A percentile compares a stretch with the other conserved stretches of the same genome.
Conservation (phyloP, 2,329 filamentous ascomycete genomes). For the Orbilia ellipsospora region DNA sequence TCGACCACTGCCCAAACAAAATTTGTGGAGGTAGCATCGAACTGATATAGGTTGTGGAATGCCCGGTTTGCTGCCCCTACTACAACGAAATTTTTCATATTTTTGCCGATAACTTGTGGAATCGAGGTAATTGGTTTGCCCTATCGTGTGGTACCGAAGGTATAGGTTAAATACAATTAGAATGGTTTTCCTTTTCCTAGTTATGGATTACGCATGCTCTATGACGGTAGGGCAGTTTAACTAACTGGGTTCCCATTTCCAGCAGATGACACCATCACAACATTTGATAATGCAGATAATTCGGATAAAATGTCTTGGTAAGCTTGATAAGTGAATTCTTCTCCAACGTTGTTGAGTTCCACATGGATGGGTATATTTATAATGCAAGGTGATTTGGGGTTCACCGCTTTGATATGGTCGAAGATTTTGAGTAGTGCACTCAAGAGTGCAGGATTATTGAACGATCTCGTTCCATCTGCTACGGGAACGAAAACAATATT, state of each 20-base stretch:
- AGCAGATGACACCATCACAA: slow-evolving; percentile 6
- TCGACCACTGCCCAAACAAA: background rate
- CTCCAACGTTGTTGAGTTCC: no score
- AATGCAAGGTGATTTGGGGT: slow-evolving; percentile 17
- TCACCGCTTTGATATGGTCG: slow-evolving; percentile 13
- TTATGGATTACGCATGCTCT: no score
- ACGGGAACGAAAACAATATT: background rate
- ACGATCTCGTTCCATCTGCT: background rate
- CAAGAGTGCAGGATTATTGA: background rate
- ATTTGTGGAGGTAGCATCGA: background rate
- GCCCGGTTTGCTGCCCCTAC: background rate
- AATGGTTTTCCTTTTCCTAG: no score
- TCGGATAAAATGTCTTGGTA: background rate
- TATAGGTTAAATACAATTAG: no score
- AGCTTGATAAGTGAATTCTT: no score
- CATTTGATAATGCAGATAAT: background rate
- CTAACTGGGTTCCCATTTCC: slow-evolving; percentile 1
- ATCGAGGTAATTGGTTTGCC: background rate
- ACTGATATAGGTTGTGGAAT: slow-evolving; percentile 12
- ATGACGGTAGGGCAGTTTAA: no score
- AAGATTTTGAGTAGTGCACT: slow-evolving; percentile 7
- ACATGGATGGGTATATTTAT: background rate
- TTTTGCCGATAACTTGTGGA: background rate
- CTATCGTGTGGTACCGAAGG: background rate
- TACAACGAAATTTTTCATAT: background rate